Percentiles rank a stretch among this genome's conserved stretches.
Conservation (phyloP, 1,284 basidiomycete species). For the Boletus sp. region DNA sequence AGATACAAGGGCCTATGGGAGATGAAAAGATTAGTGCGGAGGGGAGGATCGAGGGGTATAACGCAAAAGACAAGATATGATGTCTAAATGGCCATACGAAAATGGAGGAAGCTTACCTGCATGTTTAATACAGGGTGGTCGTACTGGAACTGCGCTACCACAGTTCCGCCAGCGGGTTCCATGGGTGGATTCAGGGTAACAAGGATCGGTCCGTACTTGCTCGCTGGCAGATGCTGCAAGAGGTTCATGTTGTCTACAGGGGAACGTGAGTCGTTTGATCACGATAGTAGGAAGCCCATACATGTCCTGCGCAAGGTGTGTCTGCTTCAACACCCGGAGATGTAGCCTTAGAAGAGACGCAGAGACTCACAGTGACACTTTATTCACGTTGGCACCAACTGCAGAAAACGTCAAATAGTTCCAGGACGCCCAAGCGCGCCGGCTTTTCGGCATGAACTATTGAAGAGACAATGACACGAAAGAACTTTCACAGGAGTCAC, state of each 20-base stretch:
- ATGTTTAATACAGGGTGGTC: constrained; percentile 64
- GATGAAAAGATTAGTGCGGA: not conserved
- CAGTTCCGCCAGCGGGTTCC: constrained; percentile 48
- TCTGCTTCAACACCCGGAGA: not conserved
- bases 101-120: constrained; percentile 32
- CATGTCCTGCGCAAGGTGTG: constrained; percentile 38
- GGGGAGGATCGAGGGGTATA: too few species aligned
- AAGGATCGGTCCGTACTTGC: constrained; percentile 63
- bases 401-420: constrained; percentile 63
- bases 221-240: constrained; percentile 64
- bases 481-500: too few species aligned
- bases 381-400: constrained; percentile 49
- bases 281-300: constrained; percentile 22
- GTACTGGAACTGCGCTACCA: constrained; percentile 58
- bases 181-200: constrained; percentile 76
- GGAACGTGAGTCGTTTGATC: constrained; percentile 8
- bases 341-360: not conserved
- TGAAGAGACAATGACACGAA: not conserved
- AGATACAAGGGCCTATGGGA: constrained; percentile 48
- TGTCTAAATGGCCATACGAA: not conserved
- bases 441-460: constrained; percentile 64
- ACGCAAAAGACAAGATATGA: not conserved
- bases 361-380: constrained; percentile 58
- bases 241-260: constrained; percentile 72
- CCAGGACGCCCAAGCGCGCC: constrained; percentile 70